phyloP scores from a whole-genome alignment of 805 yeast genomes.

The Yarrowia osloensis region DNA sequence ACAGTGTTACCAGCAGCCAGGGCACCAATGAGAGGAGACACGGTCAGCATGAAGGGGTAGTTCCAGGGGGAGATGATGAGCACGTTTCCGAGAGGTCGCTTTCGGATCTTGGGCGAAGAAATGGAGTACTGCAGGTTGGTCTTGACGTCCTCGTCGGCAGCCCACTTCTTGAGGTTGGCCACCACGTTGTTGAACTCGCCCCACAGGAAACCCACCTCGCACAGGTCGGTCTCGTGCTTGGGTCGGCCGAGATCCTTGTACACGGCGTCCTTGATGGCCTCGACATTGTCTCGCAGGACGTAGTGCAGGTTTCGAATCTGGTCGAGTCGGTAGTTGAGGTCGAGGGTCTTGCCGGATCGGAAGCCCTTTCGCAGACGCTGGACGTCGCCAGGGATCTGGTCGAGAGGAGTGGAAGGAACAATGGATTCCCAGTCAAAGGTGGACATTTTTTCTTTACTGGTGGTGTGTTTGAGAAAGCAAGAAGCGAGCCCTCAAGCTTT shows the following conservation, averaged over 20 bases:
- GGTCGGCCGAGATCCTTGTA: constrained; percentile 67
- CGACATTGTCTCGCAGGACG: constrained; percentile 60
- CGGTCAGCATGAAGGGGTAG: constrained; percentile 65
- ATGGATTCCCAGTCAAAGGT: constrained; percentile 32
- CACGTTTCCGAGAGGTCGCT: constrained; percentile 58
- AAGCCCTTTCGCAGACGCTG: constrained; percentile 48
- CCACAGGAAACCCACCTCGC: constrained; percentile 57
- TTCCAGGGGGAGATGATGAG: constrained; percentile 77
- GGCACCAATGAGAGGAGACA: constrained; percentile 75
- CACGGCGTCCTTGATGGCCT: constrained; percentile 58
- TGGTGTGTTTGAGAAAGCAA: not conserved
- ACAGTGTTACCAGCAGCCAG: constrained; percentile 83
- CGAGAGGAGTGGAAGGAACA: constrained; percentile 46
- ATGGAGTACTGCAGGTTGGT: constrained; percentile 35
- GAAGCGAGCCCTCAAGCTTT: not conserved
- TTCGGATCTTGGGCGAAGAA: constrained; percentile 38
- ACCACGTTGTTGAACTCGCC: constrained; percentile 63
- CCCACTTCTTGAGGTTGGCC: constrained; percentile 60
- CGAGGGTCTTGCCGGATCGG: constrained; percentile 50
- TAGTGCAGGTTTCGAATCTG: constrained; percentile 69
- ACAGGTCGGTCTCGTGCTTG: constrained; percentile 57
- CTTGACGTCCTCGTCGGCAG: constrained; percentile 49
- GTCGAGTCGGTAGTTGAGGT: constrained; percentile 57
- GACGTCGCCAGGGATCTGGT: constrained; percentile 53
- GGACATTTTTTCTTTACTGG: not conserved